Percentiles rank a stretch among this genome's conserved stretches.
Conservation (phyloP, 805 yeast species). For the Kodamaea laetipori region DNA sequence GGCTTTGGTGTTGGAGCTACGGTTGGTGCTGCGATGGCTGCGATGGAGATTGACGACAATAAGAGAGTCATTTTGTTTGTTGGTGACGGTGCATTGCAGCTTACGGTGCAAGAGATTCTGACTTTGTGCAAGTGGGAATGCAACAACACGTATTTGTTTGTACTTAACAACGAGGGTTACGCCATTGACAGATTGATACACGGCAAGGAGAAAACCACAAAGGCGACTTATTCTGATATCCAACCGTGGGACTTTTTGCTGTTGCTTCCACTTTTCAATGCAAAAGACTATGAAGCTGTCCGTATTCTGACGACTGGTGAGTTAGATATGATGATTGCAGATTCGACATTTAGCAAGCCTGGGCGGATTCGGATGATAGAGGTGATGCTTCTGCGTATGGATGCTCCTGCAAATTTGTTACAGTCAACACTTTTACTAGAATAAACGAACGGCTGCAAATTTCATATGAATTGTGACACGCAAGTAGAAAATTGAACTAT, state of each 20-base stretch:
- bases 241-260: slow-evolving; percentile 41
- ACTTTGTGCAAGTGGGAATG: slow-evolving; percentile 37
- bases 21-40: slow-evolving; percentile 32
- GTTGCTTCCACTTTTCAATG: slow-evolving; percentile 35
- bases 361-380: slow-evolving; percentile 38
- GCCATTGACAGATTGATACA: slow-evolving; percentile 44
- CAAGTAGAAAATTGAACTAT: not conserved
- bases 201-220: slow-evolving; percentile 24
- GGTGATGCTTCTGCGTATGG: slow-evolving; percentile 39
- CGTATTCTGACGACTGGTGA: slow-evolving; percentile 31
- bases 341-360: slow-evolving; percentile 31
- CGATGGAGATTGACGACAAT: slow-evolving; percentile 21
- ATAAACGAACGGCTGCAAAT: too few relatives aligned
- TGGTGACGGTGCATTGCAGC: slow-evolving; percentile 46
- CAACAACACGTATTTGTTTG: slow-evolving; percentile 39
- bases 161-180: slow-evolving; percentile 43
- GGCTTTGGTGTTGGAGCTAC: slow-evolving; percentile 33
- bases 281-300: slow-evolving; percentile 28
- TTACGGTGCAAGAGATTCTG: slow-evolving; percentile 44
- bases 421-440: not conserved
- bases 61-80: slow-evolving; percentile 42
- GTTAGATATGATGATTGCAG: slow-evolving; percentile 27
- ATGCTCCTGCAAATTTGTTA: slow-evolving; percentile 33
- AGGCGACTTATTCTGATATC: slow-evolving; percentile 39
- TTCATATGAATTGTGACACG: too few relatives aligned